phyloP scores from a whole-genome alignment of 441 rosid species.

The Monsonia emarginata region DNA sequence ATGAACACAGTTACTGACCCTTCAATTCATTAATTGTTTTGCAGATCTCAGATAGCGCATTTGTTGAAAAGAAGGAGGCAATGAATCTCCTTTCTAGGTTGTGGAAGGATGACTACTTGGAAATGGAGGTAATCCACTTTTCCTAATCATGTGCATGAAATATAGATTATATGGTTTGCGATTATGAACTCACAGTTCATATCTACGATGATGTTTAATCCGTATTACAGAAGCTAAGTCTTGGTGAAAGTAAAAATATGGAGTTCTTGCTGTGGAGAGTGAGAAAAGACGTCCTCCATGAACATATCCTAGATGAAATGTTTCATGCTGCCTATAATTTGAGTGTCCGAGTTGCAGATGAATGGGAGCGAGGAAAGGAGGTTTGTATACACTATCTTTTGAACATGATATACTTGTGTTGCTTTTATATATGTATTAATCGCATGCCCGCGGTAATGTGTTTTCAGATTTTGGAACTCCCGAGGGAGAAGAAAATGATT shows the following conservation, averaged over 20 bases:
- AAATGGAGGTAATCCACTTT: conserved; percentile 53
- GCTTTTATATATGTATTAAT: background rate
- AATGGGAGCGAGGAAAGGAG: conserved; percentile 58
- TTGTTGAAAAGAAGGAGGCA: conserved; percentile 57
- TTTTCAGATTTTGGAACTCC: conserved; percentile 40
- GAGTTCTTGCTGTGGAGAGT: conserved; percentile 69
- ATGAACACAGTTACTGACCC: background rate
- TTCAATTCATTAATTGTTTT: conserved; percentile 7
- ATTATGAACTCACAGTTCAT: background rate
- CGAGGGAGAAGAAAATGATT: conserved; percentile 26
- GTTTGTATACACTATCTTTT: conserved; percentile 20
- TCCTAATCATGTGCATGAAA: background rate
- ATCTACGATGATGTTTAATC: conserved; percentile 4
- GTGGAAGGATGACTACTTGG: conserved; percentile 72
- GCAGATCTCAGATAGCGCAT: conserved; percentile 56
- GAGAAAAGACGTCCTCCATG: conserved; percentile 37
- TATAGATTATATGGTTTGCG: background rate
- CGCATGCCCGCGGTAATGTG: background rate
- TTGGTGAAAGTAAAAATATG: conserved; percentile 26
- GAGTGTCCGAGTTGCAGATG: conserved; percentile 50
- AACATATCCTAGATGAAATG: conserved; percentile 62
- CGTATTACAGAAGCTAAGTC: conserved; percentile 45
- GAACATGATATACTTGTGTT: background rate
- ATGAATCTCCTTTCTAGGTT: conserved; percentile 45
- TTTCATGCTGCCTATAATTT: conserved; percentile 69